Percentiles rank a stretch among this genome's conserved stretches.
These are phyloP conservation scores for Solanum tacnaense DNA, from an alignment of 257 asterid genomes.

Conservation along the genomic window DNA sequence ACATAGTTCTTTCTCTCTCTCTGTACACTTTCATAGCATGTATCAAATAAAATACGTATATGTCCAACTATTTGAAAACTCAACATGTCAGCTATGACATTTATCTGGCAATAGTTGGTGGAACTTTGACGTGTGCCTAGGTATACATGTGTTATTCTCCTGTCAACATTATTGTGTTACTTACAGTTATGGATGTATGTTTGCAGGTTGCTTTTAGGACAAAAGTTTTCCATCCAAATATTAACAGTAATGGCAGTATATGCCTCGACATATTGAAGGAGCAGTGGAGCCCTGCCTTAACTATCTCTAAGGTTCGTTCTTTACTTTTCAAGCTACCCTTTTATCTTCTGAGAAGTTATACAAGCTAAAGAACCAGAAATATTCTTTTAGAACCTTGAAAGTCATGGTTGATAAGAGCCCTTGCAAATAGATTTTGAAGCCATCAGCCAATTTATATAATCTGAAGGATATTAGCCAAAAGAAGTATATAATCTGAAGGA, in stretches of 20 bases:
- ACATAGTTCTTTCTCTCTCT: not conserved
- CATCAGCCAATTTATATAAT: not conserved
- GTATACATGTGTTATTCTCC: not conserved
- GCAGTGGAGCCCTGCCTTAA: slow-evolving; percentile 85
- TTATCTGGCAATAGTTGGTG: not conserved
- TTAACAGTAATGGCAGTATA: slow-evolving; percentile 70
- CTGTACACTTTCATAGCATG: not conserved
- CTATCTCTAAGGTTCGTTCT: slow-evolving; percentile 52
- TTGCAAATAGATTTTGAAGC: not conserved
- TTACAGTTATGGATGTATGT: not conserved
- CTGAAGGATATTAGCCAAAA: not conserved
- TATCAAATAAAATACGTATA: not conserved
- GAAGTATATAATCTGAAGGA: not conserved
- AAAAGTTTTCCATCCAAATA: slow-evolving; percentile 69
- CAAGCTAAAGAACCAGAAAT: not conserved
- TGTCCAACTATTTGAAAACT: not conserved
- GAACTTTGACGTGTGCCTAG: not conserved
- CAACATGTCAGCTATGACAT: not conserved
- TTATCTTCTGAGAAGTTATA: not conserved
- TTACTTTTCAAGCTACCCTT: not conserved
- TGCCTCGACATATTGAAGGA: slow-evolving; percentile 78
- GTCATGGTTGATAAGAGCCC: not conserved
- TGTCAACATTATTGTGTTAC: not conserved
- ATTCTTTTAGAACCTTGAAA: not conserved
- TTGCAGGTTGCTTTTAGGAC: slow-evolving; percentile 74